These are phyloP conservation scores for Phytopythium aichiense DNA, from an alignment of 352 stramenopile species.

Conservation along the genomic window DNA sequence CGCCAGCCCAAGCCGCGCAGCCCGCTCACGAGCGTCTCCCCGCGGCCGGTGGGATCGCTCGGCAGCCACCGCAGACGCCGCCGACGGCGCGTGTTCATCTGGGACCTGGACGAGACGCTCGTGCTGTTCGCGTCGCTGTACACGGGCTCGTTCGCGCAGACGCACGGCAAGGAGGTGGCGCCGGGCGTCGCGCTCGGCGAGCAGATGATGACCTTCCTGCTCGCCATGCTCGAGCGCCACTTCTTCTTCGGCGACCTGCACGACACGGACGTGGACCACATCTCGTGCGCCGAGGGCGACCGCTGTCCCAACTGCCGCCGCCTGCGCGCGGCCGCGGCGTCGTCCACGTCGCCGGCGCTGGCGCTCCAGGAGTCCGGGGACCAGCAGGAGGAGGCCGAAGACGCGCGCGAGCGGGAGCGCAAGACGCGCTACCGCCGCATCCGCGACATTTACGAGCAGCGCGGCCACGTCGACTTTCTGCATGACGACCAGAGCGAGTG, in stretches of 20 bases:
- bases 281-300: conserved; percentile 19
- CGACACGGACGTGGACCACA: conserved; percentile 67
- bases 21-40: not conserved
- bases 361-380: not conserved
- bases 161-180: conserved; percentile 52
- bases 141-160: conserved; percentile 62
- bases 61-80: not conserved
- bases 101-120: conserved; percentile 82
- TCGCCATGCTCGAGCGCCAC: conserved; percentile 76
- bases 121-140: conserved; percentile 81
- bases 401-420: conserved; percentile 1
- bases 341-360: not conserved
- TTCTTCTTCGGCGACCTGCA: conserved; percentile 84
- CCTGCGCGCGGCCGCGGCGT: not conserved
- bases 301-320: conserved; percentile 6
- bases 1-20: not conserved
- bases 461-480: conserved; percentile 57
- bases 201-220: conserved; percentile 84
- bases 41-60: not conserved
- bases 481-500: conserved; percentile 58
- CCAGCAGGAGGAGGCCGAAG: not conserved
- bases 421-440: conserved; percentile 60
- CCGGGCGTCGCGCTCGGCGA: conserved; percentile 62
- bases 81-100: conserved; percentile 63
- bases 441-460: conserved; percentile 74